These are phyloP conservation scores for Aspergillus udagawae DNA, from an alignment of 2,329 filamentous ascomycete genomes.

Conservation along the genomic window DNA sequence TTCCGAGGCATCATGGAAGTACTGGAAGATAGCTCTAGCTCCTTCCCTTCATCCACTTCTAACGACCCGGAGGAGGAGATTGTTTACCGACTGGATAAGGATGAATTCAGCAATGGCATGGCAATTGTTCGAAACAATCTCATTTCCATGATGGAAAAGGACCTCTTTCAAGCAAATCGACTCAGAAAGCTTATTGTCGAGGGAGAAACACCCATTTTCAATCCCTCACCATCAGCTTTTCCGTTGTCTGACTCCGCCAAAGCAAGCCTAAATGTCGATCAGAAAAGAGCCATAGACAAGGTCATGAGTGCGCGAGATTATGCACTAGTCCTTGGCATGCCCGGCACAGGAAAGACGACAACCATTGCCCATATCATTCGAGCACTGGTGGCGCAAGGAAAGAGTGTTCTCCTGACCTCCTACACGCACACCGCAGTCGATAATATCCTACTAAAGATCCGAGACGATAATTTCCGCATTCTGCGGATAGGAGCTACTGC, in stretches of 20 bases:
- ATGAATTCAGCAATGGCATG: slow-evolving; percentile 98
- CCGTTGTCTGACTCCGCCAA: slow-evolving; percentile 52
- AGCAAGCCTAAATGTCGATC: slow-evolving; percentile 77
- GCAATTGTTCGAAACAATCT: slow-evolving; percentile 91
- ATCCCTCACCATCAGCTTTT: slow-evolving; percentile 60
- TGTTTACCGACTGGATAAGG: slow-evolving; percentile 85
- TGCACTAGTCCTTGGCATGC: slow-evolving; percentile 96
- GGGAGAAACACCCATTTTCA: slow-evolving; percentile 69
- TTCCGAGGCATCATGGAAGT: slow-evolving; percentile 93
- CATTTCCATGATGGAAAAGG: slow-evolving; percentile 83
- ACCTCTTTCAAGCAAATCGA: slow-evolving; percentile 64
- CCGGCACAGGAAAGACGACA: slow-evolving; percentile 95
- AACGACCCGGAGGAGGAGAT: slow-evolving; percentile 48
- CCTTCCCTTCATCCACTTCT: slow-evolving; percentile 20
- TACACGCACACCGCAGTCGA: slow-evolving; percentile 98
- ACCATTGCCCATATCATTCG: slow-evolving; percentile 97
- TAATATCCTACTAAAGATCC: slow-evolving; percentile 93
- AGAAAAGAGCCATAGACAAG: slow-evolving; percentile 81
- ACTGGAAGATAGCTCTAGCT: slow-evolving; percentile 51
- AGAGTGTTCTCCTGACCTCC: slow-evolving; percentile 87
- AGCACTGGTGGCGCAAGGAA: slow-evolving; percentile 79
- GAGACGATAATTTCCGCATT: slow-evolving; percentile 70
- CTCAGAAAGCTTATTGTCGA: slow-evolving; percentile 80
- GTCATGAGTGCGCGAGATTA: slow-evolving; percentile 96
- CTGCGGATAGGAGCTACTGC: slow-evolving; percentile 79